Percentiles rank a stretch among this genome's conserved stretches.
phyloP scores from a whole-genome alignment of 2,329 filamentous ascomycete species.

The Coniochaeta sp. region DNA sequence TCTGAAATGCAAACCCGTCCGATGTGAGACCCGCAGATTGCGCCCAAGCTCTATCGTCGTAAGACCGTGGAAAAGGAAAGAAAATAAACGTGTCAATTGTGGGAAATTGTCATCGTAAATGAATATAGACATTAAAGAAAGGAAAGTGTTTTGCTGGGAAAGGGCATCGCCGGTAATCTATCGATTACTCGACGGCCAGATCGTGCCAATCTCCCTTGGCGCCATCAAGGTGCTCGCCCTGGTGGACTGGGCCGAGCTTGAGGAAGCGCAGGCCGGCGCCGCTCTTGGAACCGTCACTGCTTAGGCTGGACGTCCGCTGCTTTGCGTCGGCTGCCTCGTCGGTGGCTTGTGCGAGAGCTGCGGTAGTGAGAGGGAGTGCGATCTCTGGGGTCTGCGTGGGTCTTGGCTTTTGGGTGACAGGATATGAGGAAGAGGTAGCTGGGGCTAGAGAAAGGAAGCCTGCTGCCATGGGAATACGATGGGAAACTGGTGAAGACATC shows the following conservation, averaged over 20 bases:
- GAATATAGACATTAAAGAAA: background rate
- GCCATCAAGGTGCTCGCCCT: slow-evolving; percentile 43
- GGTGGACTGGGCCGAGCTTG: slow-evolving; percentile 53
- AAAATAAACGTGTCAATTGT: background rate
- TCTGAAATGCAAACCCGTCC: background rate
- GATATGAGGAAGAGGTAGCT: slow-evolving; percentile 43
- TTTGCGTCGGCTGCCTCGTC: slow-evolving; percentile 12
- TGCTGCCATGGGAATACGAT: background rate
- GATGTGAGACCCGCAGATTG: background rate
- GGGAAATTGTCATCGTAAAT: background rate
- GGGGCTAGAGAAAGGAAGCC: slow-evolving; percentile 45
- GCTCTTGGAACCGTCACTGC: slow-evolving; percentile 27
- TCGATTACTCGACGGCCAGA: slow-evolving; percentile 23
- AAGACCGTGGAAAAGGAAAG: background rate
- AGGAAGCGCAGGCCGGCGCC: slow-evolving; percentile 37
- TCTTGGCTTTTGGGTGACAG: slow-evolving; percentile 21
- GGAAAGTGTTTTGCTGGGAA: background rate
- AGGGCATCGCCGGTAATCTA: background rate
- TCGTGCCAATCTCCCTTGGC: slow-evolving; percentile 44
- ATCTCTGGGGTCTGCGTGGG: background rate
- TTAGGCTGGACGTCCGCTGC: slow-evolving; percentile 41
- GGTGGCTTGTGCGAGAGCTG: slow-evolving; percentile 9
- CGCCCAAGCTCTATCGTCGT: background rate
- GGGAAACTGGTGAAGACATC: background rate
- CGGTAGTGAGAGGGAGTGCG: slow-evolving; percentile 9